Evolutionary conservation across 2,329 filamentous ascomycete genomes (phyloP).

Genomic region (Ophiostoma sp.): DNA sequence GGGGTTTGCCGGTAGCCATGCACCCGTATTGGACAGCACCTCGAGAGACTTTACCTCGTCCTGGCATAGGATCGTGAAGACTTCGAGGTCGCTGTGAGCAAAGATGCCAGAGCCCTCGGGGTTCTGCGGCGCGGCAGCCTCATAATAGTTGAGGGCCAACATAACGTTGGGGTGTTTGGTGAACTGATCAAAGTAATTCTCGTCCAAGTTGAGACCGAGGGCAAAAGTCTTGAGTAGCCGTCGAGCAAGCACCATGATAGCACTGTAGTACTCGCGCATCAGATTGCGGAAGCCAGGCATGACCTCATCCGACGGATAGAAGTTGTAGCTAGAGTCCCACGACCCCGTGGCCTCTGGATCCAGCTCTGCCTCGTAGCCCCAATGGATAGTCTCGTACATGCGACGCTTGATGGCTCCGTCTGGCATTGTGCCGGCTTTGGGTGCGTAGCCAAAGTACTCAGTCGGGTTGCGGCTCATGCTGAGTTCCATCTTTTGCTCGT

Average conservation of each 20-base stretch:
- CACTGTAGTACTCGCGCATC: neutral
- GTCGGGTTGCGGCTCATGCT: slow-evolving; percentile 3
- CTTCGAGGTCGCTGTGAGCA: neutral
- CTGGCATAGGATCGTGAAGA: slow-evolving; percentile 2
- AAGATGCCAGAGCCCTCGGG: slow-evolving; percentile 1
- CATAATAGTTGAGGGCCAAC: neutral
- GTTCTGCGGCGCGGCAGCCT: neutral
- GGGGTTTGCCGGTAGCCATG: neutral
- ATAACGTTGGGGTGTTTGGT: slow-evolving; percentile 1
- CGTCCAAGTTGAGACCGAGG: neutral
- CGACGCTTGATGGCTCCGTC: neutral
- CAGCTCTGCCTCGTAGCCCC: neutral
- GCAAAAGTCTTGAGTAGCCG: neutral
- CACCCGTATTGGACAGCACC: neutral
- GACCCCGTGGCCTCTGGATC: neutral
- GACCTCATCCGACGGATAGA: neutral
- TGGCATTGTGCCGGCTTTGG: neutral
- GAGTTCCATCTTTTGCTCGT: neutral
- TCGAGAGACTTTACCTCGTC: neutral
- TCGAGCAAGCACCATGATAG: neutral
- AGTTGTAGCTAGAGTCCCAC: neutral
- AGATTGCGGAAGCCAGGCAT: neutral
- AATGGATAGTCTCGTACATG: slow-evolving; percentile 3
- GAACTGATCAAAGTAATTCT: slow-evolving; percentile 2
- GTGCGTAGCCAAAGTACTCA: neutral